Percentiles rank a stretch among this genome's conserved stretches.
Conservation (phyloP, 83 land plant genomes). For the Diphasiastrum complanatum region DNA sequence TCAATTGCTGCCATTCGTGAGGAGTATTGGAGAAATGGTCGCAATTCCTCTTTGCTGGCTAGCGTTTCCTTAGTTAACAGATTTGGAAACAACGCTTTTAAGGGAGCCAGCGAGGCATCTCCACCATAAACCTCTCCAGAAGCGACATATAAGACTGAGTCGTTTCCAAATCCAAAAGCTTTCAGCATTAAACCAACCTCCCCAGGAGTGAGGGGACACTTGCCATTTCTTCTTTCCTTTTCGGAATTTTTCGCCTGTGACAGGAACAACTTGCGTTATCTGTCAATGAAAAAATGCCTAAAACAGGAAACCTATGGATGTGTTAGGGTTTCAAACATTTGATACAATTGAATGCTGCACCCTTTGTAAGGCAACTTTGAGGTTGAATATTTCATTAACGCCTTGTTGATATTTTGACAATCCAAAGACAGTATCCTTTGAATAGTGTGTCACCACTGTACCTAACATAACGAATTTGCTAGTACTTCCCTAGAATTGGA, state of each 20-base stretch:
- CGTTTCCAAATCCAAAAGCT: conserved; percentile 34
- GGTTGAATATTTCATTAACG: too few species aligned
- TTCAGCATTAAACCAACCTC: conserved; percentile 40
- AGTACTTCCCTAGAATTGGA: too few species aligned
- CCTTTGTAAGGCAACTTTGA: too few species aligned
- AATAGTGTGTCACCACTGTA: too few species aligned
- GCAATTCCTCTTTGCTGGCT: conserved; percentile 22
- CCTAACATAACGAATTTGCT: too few species aligned
- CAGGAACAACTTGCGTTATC: background rate
- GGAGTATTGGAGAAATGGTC: conserved; percentile 24
- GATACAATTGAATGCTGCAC: background rate
- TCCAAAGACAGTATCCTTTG: too few species aligned
- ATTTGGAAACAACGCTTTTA: conserved; percentile 33
- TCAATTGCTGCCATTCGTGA: conserved; percentile 46
- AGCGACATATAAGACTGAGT: conserved; percentile 33
- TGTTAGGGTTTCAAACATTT: background rate
- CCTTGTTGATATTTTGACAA: too few species aligned
- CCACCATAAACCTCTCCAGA: conserved; percentile 44
- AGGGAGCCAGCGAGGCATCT: conserved; percentile 29
- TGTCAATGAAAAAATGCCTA: background rate
- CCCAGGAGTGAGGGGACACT: conserved; percentile 36
- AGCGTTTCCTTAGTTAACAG: conserved; percentile 30
- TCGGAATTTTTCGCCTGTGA: conserved; percentile 30
- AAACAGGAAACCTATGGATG: background rate
- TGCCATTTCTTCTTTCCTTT: conserved; percentile 38